phyloP scores from a whole-genome alignment of 345 rosid genomes.

The Boechera stricta region DNA sequence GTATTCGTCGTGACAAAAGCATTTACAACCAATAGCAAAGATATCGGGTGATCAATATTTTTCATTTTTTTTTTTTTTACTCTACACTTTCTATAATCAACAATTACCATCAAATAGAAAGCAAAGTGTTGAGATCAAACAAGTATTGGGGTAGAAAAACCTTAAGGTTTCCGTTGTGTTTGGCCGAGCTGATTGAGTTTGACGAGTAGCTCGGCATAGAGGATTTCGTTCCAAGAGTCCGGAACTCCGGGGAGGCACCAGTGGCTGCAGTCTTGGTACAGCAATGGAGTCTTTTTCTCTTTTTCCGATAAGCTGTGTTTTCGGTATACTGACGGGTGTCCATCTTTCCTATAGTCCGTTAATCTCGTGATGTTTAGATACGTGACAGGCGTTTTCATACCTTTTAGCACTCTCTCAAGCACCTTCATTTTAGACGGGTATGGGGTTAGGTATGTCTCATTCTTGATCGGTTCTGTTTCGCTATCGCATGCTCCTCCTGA shows the following conservation, averaged over 20 bases:
- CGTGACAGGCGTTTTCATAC: slow-evolving; percentile 80
- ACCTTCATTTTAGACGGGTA: slow-evolving; percentile 83
- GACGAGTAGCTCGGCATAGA: slow-evolving; percentile 75
- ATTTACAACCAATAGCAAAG: slow-evolving; percentile 39
- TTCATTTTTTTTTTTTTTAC: slow-evolving; percentile 9
- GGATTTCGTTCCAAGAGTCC: slow-evolving; percentile 82
- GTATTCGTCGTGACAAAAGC: slow-evolving; percentile 31
- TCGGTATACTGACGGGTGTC: slow-evolving; percentile 88
- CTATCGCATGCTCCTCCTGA: slow-evolving; percentile 93
- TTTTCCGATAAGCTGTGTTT: slow-evolving; percentile 53
- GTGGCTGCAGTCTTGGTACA: slow-evolving; percentile 90
- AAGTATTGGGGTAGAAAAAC: slow-evolving; percentile 17
- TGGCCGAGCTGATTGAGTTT: slow-evolving; percentile 42
- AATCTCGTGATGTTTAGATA: slow-evolving; percentile 86
- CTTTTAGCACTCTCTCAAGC: slow-evolving; percentile 70
- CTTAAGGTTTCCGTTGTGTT: slow-evolving; percentile 25
- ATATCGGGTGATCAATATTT: slow-evolving; percentile 7
- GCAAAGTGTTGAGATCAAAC: slow-evolving; percentile 33
- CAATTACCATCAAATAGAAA: slow-evolving; percentile 18
- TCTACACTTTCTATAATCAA: slow-evolving; percentile 41
- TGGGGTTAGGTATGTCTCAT: slow-evolving; percentile 62
- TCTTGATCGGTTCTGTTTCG: slow-evolving; percentile 86
- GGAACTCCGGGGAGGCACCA: slow-evolving; percentile 97
- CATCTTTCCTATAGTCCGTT: slow-evolving; percentile 92
- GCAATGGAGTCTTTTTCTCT: slow-evolving; percentile 60